Base-by-base conservation (phyloP, 1,284 basidiomycete species). In the Singerocomus rubriflavus region DNA sequence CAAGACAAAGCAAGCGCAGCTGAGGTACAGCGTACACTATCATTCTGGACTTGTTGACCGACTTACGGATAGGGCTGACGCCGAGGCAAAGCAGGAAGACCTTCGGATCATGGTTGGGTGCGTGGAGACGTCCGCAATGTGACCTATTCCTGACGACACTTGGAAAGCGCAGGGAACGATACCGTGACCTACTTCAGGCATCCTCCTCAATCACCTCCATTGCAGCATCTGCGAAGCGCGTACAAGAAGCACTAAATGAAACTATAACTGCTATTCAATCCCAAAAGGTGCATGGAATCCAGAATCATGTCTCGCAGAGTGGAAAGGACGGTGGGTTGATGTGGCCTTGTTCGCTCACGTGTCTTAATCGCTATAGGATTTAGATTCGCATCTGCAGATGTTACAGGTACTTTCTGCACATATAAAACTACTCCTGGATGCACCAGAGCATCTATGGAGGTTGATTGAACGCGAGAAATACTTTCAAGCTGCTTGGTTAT, bases 21-120 rank as follows among this genome's bases (percentile, higher is more conserved):
- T 95, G 54, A 79, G 83, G 91, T 91, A 53, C 53, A 66, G 14
- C 51, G 10, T 35, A 8, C 40, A 27, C 31, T 16, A 2, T 31
- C 10, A 12, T 6, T 14, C 16, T 44, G 29, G 34, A 42, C 16
- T 29, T 44, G 41, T 49, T 48, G 26, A 53, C 48, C 34, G 44
- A 41, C 44, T 51, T 26, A 25, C 30, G 25, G 30, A 10, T 55
- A 92, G 91, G 68, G 73, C 78, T n/a, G 90, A 94, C 68, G 93
- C 93, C 2, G 82, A 93, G 64, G 86, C 85, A 45, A 96, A 96
- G 70, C 90, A 93, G 64, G 88, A 93, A 61, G 94, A 98, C 66
- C 79, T 97, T 39, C 78, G 93, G 57, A 77, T 90, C 27, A 98
- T 96, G 93, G 94, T 98, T 68, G 93, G 92, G 92, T 95, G 71